Evolutionary conservation across 2,329 filamentous ascomycete species (phyloP), one percentile per base, ranked within the genome.

Genomic region (Tolypocladium endophyticum): DNA sequence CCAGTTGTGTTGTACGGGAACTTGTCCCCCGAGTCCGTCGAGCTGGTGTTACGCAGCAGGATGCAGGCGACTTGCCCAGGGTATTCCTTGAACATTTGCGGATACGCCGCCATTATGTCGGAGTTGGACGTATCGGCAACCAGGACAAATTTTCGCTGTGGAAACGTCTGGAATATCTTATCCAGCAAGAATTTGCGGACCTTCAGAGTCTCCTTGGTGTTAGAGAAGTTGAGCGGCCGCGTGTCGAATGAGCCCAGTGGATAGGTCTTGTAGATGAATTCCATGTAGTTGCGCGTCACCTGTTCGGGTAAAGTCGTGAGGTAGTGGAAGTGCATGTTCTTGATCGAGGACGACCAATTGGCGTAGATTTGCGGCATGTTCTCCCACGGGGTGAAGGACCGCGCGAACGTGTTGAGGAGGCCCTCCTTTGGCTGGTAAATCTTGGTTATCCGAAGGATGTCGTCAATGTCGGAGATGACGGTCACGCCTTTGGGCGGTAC

Each of bases 251-350:
- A 88, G 52, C 89, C 89, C 18, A 86, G 81, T 0, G 89, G 89
- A 69, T 92, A 92, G 8, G 82, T 90, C 67, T 84, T 82, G 77
- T 88, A 92, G 71, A 92, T 91, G 72, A 88, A 87, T 61, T 88
- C 81, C 87, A 91, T 90, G 74, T 92, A 92, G 64, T 86, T 87
- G 50, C 88, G 79, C 0, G 89, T 90, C 5, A 85, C 81, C 70
- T 92, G 89, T 73, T 92, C 89, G 0, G 89, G 89, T 0, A 88
- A 90, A 0, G 89, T 92, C 0, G 89, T 92, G 25, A 92, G 78
- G 73, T 92, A 92, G 74, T 92, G 88, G 76, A 92, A 92, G 70
- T 92, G 89, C 62, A 86, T 78, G 67, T 89, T 81, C 0, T 83
- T 81, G 18, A 90, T 77, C 28, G 79, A 82, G n/a, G 74, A 74